Evolutionary conservation across 192 early-diverging fungal genomes (phyloP), one percentile per base, ranked within the genome.

Genomic region (Rhizophagus clarus): DNA sequence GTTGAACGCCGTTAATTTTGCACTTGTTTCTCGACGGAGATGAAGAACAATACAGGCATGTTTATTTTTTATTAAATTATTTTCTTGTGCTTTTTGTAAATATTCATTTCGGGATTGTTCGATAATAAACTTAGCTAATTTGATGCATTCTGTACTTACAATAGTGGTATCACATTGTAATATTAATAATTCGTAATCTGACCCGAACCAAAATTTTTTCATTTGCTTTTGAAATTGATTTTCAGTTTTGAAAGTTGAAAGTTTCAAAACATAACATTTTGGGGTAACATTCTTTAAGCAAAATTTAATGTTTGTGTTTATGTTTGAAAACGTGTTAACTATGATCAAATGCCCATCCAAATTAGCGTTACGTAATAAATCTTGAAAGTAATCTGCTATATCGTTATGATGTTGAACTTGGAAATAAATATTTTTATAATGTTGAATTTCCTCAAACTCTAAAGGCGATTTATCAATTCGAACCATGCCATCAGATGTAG

Each of bases 11-110:
- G 14, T 31, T 28, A 51, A 45, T 17, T 28, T 56, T 11, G 14
- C 29, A 3, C 69, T 64, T 6, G 45, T 61, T 29, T 62, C 72
- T 34, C 76, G 56, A n/a, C 70, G 61, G 69, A 69, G 17, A 60
- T 81, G 80, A 32, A 81, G 26, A 37, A 81, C 68, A 32, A 81
- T 81, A 10, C 80, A 81, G 1, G 80, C 75, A 77, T 77, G 67
- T 49, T 81, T 81, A 3, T 24, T n/a, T 69, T 61, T 24, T 12
- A 51, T 20, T n/a, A 42, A 1, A 5, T 32, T 11, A 32, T 24
- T 32, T 22, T 73, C 34, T 56, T 12, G 28, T 26, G 0, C 7
- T 2, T 51, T 67, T n/a, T 8, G 12, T 71, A 81, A 62, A 71
- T 81, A 81, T 45, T 81, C 80, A 17, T 29, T 15, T 10, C 76